phyloP scores from a whole-genome alignment of 116 monocot genomes.

The Phalaenopsis hybrid region DNA sequence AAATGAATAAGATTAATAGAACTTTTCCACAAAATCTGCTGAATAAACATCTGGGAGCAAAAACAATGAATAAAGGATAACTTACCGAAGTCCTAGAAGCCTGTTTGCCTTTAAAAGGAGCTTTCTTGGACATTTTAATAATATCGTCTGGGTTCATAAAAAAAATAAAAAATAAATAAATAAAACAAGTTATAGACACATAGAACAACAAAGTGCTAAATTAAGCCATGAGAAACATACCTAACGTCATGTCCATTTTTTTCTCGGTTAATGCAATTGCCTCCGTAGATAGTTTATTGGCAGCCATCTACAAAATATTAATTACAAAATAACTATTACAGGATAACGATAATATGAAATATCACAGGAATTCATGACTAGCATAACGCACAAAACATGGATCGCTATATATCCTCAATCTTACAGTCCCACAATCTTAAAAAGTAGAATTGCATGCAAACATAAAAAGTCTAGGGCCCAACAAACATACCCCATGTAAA shows the following conservation, averaged over 20 bases:
- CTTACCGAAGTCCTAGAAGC: slow-evolving; percentile 52
- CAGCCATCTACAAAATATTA: slow-evolving; percentile 47
- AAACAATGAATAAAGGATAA: background rate
- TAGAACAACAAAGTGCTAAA: background rate
- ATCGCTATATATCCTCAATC: background rate
- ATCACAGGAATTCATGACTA: background rate
- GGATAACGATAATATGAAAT: background rate
- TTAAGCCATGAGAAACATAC: slow-evolving; percentile 23
- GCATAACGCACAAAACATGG: background rate
- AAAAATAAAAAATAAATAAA: background rate
- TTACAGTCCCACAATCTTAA: background rate
- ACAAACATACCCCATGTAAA: no score
- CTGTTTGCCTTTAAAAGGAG: slow-evolving; percentile 32
- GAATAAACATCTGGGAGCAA: background rate
- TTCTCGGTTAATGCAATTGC: slow-evolving; percentile 82
- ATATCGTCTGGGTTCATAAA: slow-evolving; percentile 58
- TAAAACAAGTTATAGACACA: background rate
- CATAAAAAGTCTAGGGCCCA: background rate
- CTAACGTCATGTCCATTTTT: slow-evolving; percentile 95
- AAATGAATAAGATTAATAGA: slow-evolving; percentile 3
- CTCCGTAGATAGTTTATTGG: slow-evolving; percentile 44
- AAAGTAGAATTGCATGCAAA: background rate
- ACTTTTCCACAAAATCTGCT: background rate
- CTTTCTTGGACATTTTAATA: slow-evolving; percentile 91
- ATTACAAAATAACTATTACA: background rate